phyloP scores from a whole-genome alignment of 2,329 filamentous ascomycete species.

The Ustilaginoidea virens region DNA sequence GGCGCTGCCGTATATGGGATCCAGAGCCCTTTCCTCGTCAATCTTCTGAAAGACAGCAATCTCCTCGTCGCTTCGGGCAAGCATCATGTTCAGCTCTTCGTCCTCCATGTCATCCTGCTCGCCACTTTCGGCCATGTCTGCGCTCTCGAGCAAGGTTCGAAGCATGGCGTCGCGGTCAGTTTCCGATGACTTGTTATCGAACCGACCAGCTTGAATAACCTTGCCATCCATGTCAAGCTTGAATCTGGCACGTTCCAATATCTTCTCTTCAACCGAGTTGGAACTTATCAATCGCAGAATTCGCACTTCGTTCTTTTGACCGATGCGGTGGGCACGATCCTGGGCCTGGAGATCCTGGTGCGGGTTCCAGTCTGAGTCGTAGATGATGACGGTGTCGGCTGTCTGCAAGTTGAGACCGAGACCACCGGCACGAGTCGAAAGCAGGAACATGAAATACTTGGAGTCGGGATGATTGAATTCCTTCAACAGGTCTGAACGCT shows the following conservation, averaged over 20 bases:
- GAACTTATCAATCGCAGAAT: conserved; percentile 92
- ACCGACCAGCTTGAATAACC: conserved; percentile 97
- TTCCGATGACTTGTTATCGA: conserved; percentile 98
- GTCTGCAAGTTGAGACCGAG: conserved; percentile 94
- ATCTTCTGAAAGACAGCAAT: conserved; percentile 64
- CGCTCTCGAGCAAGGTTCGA: conserved; percentile 77
- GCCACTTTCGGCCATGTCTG: conserved; percentile 49
- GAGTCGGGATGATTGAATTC: conserved; percentile 84
- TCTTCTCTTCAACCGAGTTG: conserved; percentile 97
- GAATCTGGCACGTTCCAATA: conserved; percentile 88
- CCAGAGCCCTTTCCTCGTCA: conserved; percentile 56
- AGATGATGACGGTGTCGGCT: conserved; percentile 97
- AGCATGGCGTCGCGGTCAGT: conserved; percentile 96
- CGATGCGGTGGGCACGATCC: conserved; percentile 99
- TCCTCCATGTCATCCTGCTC: conserved; percentile 98
- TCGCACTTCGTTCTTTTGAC: conserved; percentile 97
- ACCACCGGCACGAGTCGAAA: conserved; percentile 98
- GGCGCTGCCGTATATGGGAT: conserved; percentile 62
- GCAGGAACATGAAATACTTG: conserved; percentile 91
- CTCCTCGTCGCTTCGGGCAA: conserved; percentile 78
- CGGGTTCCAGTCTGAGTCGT: conserved; percentile 99
- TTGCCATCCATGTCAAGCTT: conserved; percentile 99
- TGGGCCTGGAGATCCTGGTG: conserved; percentile 98
- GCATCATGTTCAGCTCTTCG: conserved; percentile 87
- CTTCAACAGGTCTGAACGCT: conserved; percentile 78